Conservation (phyloP, 129 eudicot genomes). For the Kitagawia praeruptora region DNA sequence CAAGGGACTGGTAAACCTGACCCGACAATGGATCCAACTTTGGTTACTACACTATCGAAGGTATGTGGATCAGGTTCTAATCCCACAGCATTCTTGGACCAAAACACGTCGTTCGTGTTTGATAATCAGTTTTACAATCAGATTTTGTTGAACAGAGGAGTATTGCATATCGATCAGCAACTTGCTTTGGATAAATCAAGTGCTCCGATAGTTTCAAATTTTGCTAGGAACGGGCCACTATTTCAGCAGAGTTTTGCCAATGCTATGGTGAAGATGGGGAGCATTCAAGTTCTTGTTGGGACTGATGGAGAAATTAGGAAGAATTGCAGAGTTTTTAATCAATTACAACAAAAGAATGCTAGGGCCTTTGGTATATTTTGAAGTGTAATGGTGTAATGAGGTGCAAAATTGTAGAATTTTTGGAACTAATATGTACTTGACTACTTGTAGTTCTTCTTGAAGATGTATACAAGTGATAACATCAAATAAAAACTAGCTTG, state of each 20-base stretch:
- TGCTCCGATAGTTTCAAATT: conserved; percentile 17
- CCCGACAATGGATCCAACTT: conserved; percentile 23
- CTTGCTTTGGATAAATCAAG: conserved; percentile 25
- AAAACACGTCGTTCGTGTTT: conserved; percentile 25
- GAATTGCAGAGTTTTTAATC: conserved; percentile 39
- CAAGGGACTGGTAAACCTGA: conserved; percentile 27
- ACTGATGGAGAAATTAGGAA: conserved; percentile 40
- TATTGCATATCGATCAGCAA: conserved; percentile 34
- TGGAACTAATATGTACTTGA: background rate
- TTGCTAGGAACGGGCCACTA: conserved; percentile 13
- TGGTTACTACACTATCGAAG: conserved; percentile 15
- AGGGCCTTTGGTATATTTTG: background rate
- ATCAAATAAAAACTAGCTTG: background rate
- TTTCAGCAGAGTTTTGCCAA: conserved; percentile 31
- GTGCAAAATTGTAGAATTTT: background rate
- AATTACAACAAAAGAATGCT: background rate
- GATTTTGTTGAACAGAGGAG: conserved; percentile 17
- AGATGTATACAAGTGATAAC: background rate
- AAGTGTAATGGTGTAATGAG: background rate
- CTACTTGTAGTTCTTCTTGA: background rate
- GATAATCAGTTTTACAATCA: conserved; percentile 37
- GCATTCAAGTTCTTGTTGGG: conserved; percentile 32
- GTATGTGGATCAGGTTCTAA: conserved; percentile 18
- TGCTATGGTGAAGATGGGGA: conserved; percentile 37
- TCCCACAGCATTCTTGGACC: conserved; percentile 37